phyloP scores from a whole-genome alignment of 371 early-diverging fungal genomes.

The Mucor ambiguus region DNA sequence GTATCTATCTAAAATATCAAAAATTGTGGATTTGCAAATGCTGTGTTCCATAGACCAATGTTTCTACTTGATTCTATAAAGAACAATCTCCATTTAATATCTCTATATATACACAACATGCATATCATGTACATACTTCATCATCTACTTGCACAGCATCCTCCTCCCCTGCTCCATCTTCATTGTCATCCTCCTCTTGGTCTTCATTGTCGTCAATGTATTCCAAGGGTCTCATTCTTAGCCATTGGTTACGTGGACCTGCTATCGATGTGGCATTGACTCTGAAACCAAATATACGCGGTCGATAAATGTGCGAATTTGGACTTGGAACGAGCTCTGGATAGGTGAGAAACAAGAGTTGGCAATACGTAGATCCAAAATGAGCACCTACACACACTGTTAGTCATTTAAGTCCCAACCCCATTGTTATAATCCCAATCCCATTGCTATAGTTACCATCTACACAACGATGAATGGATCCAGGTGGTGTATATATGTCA shows the following conservation, averaged over 20 bases:
- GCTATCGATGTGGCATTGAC: conserved; percentile 57
- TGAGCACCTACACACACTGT: conserved; percentile 69
- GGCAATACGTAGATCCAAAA: conserved; percentile 96
- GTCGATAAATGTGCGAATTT: conserved; percentile 62
- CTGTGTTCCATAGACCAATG: background rate
- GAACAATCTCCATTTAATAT: background rate
- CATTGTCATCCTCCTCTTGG: background rate
- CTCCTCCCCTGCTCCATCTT: background rate
- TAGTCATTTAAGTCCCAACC: background rate
- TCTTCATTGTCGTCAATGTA: conserved; percentile 38
- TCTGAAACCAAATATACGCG: conserved; percentile 83
- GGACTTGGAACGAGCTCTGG: conserved; percentile 71
- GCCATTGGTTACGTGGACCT: conserved; percentile 82
- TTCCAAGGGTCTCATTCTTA: conserved; percentile 59
- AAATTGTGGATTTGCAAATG: background rate
- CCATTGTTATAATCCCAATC: background rate
- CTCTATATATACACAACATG: background rate
- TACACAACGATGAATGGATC: conserved; percentile 69
- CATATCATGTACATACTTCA: background rate
- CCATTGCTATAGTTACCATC: conserved; percentile 66
- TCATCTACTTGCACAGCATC: conserved; percentile 3
- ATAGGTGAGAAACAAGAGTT: conserved; percentile 86
- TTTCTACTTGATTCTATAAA: background rate
- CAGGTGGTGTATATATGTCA: conserved; percentile 86
- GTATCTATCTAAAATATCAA: background rate